phyloP scores from a whole-genome alignment of 2,329 filamentous ascomycete species.

The Fusarium torulosum region DNA sequence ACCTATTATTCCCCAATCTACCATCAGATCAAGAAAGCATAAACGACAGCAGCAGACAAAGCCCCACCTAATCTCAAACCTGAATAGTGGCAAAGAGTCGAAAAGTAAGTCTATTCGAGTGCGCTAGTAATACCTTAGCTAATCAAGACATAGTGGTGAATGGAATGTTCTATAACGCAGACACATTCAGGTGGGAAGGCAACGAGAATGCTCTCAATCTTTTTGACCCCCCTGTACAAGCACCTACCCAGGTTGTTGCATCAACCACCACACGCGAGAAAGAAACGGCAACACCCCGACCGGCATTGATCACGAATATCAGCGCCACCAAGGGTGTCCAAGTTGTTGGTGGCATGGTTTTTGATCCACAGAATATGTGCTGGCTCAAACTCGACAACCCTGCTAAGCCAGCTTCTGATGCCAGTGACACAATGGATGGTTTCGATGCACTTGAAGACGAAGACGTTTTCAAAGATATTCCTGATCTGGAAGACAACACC shows the following conservation, averaged over 20 bases:
- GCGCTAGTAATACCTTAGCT: slow-evolving; percentile 37
- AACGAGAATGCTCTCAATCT: slow-evolving; percentile 87
- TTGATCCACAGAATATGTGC: slow-evolving; percentile 96
- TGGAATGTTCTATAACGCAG: slow-evolving; percentile 95
- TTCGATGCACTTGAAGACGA: slow-evolving; percentile 84
- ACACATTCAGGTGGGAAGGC: slow-evolving; percentile 91
- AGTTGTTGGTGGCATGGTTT: slow-evolving; percentile 97
- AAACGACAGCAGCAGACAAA: slow-evolving; percentile 75
- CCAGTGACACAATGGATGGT: slow-evolving; percentile 70
- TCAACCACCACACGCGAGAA: slow-evolving; percentile 66
- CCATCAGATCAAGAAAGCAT: slow-evolving; percentile 67
- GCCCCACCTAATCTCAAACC: slow-evolving; percentile 89
- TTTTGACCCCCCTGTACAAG: slow-evolving; percentile 76
- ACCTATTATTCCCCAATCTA: slow-evolving; percentile 56
- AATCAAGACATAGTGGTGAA: slow-evolving; percentile 74
- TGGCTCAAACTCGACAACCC: slow-evolving; percentile 84
- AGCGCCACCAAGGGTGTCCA: slow-evolving; percentile 87
- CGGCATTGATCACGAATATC: slow-evolving; percentile 92
- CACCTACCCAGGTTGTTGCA: slow-evolving; percentile 61
- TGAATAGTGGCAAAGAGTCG: slow-evolving; percentile 78
- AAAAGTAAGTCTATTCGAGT: slow-evolving; percentile 73
- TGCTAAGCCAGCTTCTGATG: slow-evolving; percentile 61
- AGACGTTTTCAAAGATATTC: slow-evolving; percentile 94
- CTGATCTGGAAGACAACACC: slow-evolving; percentile 82
- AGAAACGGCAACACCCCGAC: slow-evolving; percentile 70